Base-by-base conservation (phyloP, 306 rosid species). In the Lathyrus tuberosus region DNA sequence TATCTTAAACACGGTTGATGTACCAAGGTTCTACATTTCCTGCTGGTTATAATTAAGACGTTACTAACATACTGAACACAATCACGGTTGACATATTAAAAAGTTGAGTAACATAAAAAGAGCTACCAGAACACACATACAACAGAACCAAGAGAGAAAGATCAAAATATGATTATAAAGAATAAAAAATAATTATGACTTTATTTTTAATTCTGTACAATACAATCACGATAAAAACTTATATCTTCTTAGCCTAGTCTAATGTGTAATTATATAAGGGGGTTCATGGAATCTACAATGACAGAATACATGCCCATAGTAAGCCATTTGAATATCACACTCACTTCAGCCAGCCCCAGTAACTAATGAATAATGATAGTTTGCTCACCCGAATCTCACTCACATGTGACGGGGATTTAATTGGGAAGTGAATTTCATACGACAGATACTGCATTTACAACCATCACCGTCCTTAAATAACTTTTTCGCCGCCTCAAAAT, bases 161-260 rank as follows among this genome's bases (percentile, higher is more conserved):
- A 24, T 13, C 18, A 63, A 37, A 5, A 14, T 18, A 58, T 10
- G 74, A 57, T 61, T 18, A 12, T 16, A 73, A 74, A 60, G 67
- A 82, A 78, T 43, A 57, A 54, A 14, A 61, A 61, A 33, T 62
- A 69, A 67, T 59, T 9, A 65, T 49, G 53, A 41, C 30, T 78
- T 74, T 71, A 74, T 82, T 66, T 30, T 75, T 33, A 64, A 60
- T 40, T 57, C 69, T 82, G 81, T 78, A 82, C 86, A 78, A 65
- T 58, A 22, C 47, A 52, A 58, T 76, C 42, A 61, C 71, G 31
- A 54, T 66, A 78, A 62, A 78, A 38, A 12, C 35, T 51, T 37
- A 66, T 14, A 6, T 37, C 11, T 69, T 20, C 58, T 33, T 24
- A 44, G 65, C 41, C 72, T 60, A 18, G 44, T 78, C 56, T 22